Evolutionary conservation across 176 grass and related monocot genomes (phyloP), one percentile per base, ranked within the genome.

Genomic region (Zizania latifolia): DNA sequence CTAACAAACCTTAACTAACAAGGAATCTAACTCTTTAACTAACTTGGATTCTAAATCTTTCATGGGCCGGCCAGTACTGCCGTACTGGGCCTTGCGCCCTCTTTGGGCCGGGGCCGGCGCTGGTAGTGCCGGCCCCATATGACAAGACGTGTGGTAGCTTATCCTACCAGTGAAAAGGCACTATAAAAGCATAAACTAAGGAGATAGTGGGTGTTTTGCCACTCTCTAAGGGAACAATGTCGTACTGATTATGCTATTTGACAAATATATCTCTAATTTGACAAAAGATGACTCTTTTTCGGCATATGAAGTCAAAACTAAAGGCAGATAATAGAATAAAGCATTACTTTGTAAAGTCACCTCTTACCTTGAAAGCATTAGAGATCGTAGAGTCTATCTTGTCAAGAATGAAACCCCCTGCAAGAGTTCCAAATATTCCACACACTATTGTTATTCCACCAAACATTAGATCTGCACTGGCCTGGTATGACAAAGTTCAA

Each of bases 381-480:
- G 89, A 82, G 44, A 99, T 94, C 70, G 95, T 92, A 73, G 91
- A 86, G 1, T 83, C 76, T 65, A 94, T 88, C 67, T 90, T 85
- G 76, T 99, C 95, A 84, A 94, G 91, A 61, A 92, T 58, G 60
- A 94, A 72, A 50, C 95, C 95, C 74, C 95, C 95, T 66, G 84
- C 87, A 72, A 99, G 78, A 55, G 95, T 99, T 87, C 95, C 95
- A 83, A 92, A 31, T 39, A 99, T 90, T 82, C 95, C 95, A 80
- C 95, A 99, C 10, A 99, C 82, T 84, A 99, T 99, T 81, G 95
- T 99, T 86, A 99, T 86, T 63, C 91, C 91, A 29, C 95, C 95
- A 84, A 99, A 99, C 91, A 94, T 92, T 51, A 92, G 34, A 82
- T 99, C 95, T 46, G 95, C 95, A 82, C 82, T 94, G 16, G 79